Evolutionary conservation across 306 rosid genomes (phyloP).

Genomic region (Purshia tridentata): DNA sequence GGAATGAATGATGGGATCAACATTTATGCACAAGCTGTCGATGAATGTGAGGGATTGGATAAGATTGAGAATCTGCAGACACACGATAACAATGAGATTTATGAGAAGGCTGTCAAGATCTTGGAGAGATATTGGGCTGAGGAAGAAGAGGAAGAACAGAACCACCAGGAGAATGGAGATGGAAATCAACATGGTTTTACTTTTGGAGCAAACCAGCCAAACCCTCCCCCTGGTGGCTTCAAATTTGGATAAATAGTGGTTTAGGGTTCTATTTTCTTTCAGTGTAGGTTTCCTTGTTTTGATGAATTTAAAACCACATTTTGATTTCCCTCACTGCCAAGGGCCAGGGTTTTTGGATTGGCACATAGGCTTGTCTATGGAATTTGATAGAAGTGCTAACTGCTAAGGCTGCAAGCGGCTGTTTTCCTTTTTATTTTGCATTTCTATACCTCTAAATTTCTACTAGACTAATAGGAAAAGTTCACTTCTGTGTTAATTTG

Average conservation of each 20-base stretch:
- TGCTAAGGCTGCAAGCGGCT: neutral
- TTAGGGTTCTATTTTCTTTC: conserved; percentile 21
- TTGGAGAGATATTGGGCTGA: conserved; percentile 73
- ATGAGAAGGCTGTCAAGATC: conserved; percentile 69
- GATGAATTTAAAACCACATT: conserved; percentile 12
- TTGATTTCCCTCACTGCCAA: conserved; percentile 26
- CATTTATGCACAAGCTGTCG: conserved; percentile 44
- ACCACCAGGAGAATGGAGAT: conserved; percentile 38
- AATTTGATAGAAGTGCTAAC: conserved; percentile 11
- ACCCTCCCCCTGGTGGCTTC: conserved; percentile 56
- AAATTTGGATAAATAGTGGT: conserved; percentile 37
- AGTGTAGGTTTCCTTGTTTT: conserved; percentile 13
- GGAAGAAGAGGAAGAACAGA: conserved; percentile 59
- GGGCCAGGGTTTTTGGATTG: conserved; percentile 46
- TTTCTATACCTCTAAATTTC: neutral
- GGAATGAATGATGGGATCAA: conserved; percentile 49
- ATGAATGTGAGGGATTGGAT: conserved; percentile 59
- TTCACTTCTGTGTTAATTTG: neutral
- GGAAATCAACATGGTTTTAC: conserved; percentile 40
- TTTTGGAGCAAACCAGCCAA: conserved; percentile 53
- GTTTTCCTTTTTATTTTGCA: neutral
- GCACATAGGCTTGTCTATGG: conserved; percentile 39
- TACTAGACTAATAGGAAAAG: neutral
- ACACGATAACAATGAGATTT: conserved; percentile 62
- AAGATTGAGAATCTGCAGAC: conserved; percentile 58